Evolutionary conservation across 2,329 filamentous ascomycete genomes (phyloP).

Genomic region (Fusarium sp.): DNA sequence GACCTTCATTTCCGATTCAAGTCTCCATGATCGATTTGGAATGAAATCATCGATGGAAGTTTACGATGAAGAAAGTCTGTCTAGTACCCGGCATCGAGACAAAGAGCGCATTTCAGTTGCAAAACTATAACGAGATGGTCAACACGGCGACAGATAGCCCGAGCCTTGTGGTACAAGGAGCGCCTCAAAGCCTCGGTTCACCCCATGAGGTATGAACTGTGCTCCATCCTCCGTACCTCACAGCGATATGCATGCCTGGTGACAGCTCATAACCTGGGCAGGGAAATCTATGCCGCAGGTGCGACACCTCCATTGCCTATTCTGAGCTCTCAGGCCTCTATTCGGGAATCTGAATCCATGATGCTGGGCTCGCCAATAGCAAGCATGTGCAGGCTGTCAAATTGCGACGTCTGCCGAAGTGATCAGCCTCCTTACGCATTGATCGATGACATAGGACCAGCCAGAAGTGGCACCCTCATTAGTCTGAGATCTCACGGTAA

Average conservation of each 20-base stretch:
- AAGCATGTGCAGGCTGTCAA: neutral
- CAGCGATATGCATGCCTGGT: neutral
- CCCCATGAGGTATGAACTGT: neutral
- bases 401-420: neutral
- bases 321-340: neutral
- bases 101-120: neutral
- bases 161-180: neutral
- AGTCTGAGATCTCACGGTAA: neutral
- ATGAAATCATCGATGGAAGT: neutral
- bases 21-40: neutral
- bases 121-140: neutral
- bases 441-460: neutral
- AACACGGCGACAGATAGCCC: neutral
- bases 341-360: neutral
- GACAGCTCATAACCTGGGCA: neutral
- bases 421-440: neutral
- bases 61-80: neutral
- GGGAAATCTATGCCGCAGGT: neutral
- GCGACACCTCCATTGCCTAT: neutral
- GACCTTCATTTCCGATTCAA: neutral
- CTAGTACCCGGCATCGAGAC: neutral
- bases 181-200: neutral
- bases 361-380: neutral
- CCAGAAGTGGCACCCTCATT: neutral
- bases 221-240: neutral